phyloP scores from a whole-genome alignment of 2,329 filamentous ascomycete species.

The Penicillium griseofulvum region DNA sequence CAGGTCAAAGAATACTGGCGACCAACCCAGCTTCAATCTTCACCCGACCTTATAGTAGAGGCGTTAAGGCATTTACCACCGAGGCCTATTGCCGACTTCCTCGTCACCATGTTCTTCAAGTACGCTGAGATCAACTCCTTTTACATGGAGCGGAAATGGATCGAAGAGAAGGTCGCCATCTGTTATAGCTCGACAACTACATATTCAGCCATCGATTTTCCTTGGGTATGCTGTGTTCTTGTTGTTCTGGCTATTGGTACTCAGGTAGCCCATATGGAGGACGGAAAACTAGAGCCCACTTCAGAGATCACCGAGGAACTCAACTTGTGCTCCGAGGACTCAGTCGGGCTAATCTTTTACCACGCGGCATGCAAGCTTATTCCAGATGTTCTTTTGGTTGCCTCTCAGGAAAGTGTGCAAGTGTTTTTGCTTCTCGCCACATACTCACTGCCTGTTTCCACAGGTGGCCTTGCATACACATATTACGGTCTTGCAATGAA shows the following conservation, averaged over 20 bases:
- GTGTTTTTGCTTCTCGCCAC: constrained; percentile 56
- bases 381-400: constrained; percentile 55
- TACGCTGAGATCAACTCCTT: constrained; percentile 42
- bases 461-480: constrained; percentile 55
- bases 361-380: constrained; percentile 54
- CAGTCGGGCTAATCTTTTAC: constrained; percentile 55
- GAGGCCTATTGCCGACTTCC: constrained; percentile 40
- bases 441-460: constrained; percentile 55
- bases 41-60: constrained; percentile 31
- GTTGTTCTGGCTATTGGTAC: constrained; percentile 43
- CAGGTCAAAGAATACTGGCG: constrained; percentile 42
- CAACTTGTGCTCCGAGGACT: constrained; percentile 46
- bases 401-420: constrained; percentile 57
- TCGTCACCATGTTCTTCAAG: constrained; percentile 42
- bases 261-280: constrained; percentile 44
- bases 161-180: constrained; percentile 34
- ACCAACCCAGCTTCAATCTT: constrained; percentile 39
- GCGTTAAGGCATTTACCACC: constrained; percentile 40
- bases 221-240: constrained; percentile 39
- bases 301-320: constrained; percentile 25
- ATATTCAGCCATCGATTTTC: constrained; percentile 37
- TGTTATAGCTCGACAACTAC: constrained; percentile 33
- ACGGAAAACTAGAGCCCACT: constrained; percentile 23
- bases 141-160: constrained; percentile 41
- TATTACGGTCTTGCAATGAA: constrained; percentile 57